A percentile compares a stretch with the other conserved stretches of the same genome.
phyloP scores from a whole-genome alignment of 1,284 basidiomycete genomes.

The Rhodotorula sp. region DNA sequence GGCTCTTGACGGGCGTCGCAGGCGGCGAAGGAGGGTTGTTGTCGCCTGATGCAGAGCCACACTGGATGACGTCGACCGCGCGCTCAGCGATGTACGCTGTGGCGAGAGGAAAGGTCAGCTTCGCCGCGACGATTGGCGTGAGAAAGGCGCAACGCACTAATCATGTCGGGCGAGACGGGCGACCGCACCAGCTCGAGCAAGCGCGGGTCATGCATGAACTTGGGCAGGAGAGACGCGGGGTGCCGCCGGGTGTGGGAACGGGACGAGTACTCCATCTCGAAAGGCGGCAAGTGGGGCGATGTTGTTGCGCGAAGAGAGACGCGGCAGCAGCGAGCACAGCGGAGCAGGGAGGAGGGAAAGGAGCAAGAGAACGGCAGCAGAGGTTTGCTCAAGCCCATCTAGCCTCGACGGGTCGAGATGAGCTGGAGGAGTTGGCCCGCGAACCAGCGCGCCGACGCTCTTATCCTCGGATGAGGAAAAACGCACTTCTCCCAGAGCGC shows the following conservation, averaged over 20 bases:
- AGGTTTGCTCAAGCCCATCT: not conserved
- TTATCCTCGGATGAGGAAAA: conserved; percentile 24
- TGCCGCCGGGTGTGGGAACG: conserved; percentile 31
- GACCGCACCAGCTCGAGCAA: conserved; percentile 74
- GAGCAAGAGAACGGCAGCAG: not conserved
- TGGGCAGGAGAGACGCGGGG: conserved; percentile 40
- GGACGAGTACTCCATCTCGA: conserved; percentile 13
- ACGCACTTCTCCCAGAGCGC: conserved; percentile 20
- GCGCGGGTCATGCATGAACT: conserved; percentile 64
- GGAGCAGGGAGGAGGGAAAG: not conserved
- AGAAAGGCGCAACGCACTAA: conserved; percentile 48
- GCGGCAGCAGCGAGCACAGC: not conserved
- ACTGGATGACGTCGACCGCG: conserved; percentile 40
- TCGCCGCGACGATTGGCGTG: not conserved
- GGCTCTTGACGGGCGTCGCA: conserved; percentile 26
- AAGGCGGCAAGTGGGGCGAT: not conserved
- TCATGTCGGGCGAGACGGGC: conserved; percentile 76
- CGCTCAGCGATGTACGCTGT: conserved; percentile 39
- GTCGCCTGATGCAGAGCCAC: conserved; percentile 12
- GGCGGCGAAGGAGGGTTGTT: conserved; percentile 35
- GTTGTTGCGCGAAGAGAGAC: not conserved
- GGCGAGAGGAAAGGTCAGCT: not conserved
- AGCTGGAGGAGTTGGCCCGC: conserved; percentile 19
- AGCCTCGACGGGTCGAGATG: conserved; percentile 23
- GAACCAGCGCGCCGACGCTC: not conserved